Conservation (phyloP, 2,329 filamentous ascomycete genomes). For the Colletotrichum chrysophilum region DNA sequence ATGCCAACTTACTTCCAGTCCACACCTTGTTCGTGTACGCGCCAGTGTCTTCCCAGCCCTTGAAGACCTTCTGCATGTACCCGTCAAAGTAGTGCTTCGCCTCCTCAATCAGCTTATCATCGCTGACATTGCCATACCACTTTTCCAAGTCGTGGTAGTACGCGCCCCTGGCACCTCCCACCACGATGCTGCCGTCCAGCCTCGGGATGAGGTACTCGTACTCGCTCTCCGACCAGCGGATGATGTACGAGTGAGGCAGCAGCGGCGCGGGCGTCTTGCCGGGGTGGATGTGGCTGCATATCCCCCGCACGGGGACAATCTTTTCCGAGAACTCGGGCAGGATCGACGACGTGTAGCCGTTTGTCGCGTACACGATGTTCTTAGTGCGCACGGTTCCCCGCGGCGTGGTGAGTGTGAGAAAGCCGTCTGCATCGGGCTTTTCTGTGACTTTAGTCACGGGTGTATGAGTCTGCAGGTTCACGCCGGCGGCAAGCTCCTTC, state of each 20-base stretch:
- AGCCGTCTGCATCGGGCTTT: neutral
- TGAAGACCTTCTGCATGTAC: conserved; percentile 51
- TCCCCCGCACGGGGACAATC: conserved; percentile 29
- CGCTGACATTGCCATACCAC: conserved; percentile 51
- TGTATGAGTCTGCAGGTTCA: conserved; percentile 31
- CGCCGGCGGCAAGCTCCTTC: conserved; percentile 21
- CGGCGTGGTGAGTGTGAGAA: conserved; percentile 20
- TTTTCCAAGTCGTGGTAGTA: conserved; percentile 32
- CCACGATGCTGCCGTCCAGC: conserved; percentile 48
- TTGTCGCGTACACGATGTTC: conserved; percentile 30
- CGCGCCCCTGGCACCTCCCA: conserved; percentile 43
- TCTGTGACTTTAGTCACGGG: neutral
- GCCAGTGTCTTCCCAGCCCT: conserved; percentile 48
- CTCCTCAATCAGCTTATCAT: conserved; percentile 41
- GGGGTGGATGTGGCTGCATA: conserved; percentile 34
- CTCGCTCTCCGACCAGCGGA: conserved; percentile 60
- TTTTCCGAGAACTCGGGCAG: conserved; percentile 26
- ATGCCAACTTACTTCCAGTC: conserved; percentile 40
- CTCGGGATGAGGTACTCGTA: conserved; percentile 73
- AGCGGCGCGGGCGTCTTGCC: conserved; percentile 36
- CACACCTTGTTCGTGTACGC: conserved; percentile 41
- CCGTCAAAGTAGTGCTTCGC: conserved; percentile 46
- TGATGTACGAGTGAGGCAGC: conserved; percentile 60
- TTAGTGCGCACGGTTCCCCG: conserved; percentile 24
- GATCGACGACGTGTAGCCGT: conserved; percentile 31